Base-by-base conservation (phyloP, 1,284 basidiomycete species). In the Microbotryum intermedium region DNA sequence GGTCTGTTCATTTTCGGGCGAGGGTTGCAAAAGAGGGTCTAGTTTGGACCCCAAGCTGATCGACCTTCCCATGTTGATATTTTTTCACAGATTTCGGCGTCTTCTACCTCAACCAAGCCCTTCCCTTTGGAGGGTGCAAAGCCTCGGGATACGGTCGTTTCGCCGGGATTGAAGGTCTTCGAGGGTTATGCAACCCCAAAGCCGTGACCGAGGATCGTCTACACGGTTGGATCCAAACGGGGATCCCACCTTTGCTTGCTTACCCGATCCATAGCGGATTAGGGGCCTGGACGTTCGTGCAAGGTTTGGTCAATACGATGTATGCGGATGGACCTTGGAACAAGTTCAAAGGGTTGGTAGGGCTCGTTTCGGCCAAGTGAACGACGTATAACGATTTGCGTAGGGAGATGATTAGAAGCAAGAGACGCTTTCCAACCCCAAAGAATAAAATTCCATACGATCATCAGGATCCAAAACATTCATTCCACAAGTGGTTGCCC, bases 111-210 rank as follows among this genome's bases (percentile, higher is more conserved):
- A 65, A 63, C 74, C 93, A 97, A 79, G 87, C 90, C 71, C 79
- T 95, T 69, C 92, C 93, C 5, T 97, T 97, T 63, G 93, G 93
- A 20, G 67, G 63, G 39, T 82, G 83, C 53, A 97, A 97, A 75
- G 81, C 81, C 48, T 89, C 86, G 57, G 92, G 92, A 48, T 91
- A 92, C 72, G 90, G 55, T 9, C 83, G 92, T 64, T 94, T 95
- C 69, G 89, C 88, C 61, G 94, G 94, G 11, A 86, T 88, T 0
- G 94, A 98, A 77, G 94, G 94, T 26, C 79, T 98, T 44, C 83
- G 90, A 39, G 79, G 85, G 4, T 76, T 98, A 50, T 93, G 90
- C 49, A 87, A 87, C 71, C 79, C 86, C 51, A 97, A 98, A 72
- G 86, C 87, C 18, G 83, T 97, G 52, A 84, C 90, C 46, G 79